Base-by-base conservation (phyloP, 768 basidiomycete species). In the Termitomyces sp. region DNA sequence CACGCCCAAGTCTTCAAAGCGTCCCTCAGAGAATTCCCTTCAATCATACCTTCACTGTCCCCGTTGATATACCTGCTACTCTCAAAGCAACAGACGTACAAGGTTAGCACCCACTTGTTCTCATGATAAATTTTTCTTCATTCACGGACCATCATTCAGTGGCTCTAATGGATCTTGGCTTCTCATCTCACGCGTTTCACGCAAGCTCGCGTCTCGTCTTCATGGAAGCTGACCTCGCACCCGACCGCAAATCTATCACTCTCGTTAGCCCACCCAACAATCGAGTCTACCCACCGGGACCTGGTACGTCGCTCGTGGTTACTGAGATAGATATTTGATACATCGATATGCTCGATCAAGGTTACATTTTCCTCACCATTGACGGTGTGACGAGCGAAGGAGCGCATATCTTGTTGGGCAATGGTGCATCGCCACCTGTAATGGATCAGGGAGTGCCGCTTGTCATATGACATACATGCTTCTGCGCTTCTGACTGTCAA, bases 131-230 rank as follows among this genome's bases (percentile, higher is more conserved):
- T 2, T 51, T 26, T 16, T n/a, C 4, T 27, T 9, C 26, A 37
- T n/a, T 20, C 0, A 51, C 24, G 2, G 10, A 7, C 26, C 18
- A 27, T 27, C 18, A 2, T 5, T 7, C 51, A 76, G 75, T 74
- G 39, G 67, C 70, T 9, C 61, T 78, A 18, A 74, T 73, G 60
- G 75, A 78, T 49, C 67, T 76, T 24, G 74, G 76, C 2, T 77
- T 76, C 62, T 73, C 73, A 7, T 73, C 76, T 3, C 76, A 78
- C 51, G 75, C 59, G 10, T 71, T 75, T 60, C 74, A 75, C 55
- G 73, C 75, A 26, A 75, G 76, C 53, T 69, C 70, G 24, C 69
- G 72, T 10, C 62, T 75, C 4, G 72, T 76, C 2, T 70, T 72
- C 51, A 71, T 77, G 62, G 62, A 69, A 6, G 69, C 76, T 9